Conservation (phyloP, 768 basidiomycete species). For the Russula olivacea region DNA sequence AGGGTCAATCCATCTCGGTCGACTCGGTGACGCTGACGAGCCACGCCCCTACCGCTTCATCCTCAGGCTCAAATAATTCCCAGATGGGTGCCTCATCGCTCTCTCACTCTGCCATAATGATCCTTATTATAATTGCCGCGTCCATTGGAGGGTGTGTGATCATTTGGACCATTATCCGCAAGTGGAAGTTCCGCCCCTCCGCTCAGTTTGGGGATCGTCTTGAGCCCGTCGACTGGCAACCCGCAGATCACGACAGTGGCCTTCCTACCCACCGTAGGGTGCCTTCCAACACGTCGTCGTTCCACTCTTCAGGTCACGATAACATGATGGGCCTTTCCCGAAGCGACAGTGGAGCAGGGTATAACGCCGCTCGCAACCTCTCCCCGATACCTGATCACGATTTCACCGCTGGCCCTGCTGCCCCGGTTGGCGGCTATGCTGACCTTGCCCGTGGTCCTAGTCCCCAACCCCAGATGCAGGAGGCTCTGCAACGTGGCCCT, state of each 20-base stretch:
- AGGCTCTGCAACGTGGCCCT: constrained; percentile 42
- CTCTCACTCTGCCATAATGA: constrained; percentile 44
- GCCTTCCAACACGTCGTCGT: constrained; percentile 60
- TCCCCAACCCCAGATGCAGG: constrained; percentile 60
- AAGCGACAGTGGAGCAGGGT: constrained; percentile 26
- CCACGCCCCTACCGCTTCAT: constrained; percentile 23
- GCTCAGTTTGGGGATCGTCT: constrained; percentile 77
- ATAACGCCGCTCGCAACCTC: constrained; percentile 33
- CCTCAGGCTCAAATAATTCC: constrained; percentile 28
- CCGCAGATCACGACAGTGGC: constrained; percentile 44
- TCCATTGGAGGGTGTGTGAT: constrained; percentile 63
- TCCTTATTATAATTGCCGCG: constrained; percentile 64
- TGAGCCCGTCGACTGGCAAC: constrained; percentile 85
- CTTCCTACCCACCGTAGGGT: constrained; percentile 48
- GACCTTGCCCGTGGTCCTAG: constrained; percentile 73
- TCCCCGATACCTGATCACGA: constrained; percentile 64
- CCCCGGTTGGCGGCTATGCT: constrained; percentile 75
- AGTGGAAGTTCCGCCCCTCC: constrained; percentile 84
- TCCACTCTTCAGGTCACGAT: constrained; percentile 48
- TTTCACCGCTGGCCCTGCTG: constrained; percentile 59
- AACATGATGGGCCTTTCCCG: constrained; percentile 11
- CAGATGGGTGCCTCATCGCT: constrained; percentile 41
- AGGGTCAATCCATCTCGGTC: constrained; percentile 20
- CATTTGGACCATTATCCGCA: constrained; percentile 86
- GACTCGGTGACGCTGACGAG: constrained; percentile 27